Percentiles rank a stretch among this genome's conserved stretches.
phyloP scores from a whole-genome alignment of 106 monocot genomes.

The Allium cepa region DNA sequence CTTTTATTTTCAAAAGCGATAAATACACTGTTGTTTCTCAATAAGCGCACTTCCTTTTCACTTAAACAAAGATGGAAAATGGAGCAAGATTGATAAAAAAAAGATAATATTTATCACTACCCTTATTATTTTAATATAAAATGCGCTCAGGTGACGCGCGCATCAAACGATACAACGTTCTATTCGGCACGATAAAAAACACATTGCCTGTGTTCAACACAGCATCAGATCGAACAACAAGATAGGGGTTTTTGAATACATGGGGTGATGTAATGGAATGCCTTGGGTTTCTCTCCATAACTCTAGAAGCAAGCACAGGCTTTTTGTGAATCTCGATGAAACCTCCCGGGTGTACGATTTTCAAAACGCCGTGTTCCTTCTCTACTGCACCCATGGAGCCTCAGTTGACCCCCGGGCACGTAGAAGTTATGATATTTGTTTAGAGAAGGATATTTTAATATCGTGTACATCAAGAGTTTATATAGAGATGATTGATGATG shows the following conservation, averaged over 20 bases:
- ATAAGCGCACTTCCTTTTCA: too few relatives aligned
- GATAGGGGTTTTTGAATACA: constrained; percentile 2
- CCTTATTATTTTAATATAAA: neutral
- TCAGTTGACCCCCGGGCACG: neutral
- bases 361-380: constrained; percentile 1
- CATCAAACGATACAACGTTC: constrained; percentile 4
- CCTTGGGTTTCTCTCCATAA: constrained; percentile 8
- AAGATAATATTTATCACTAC: too few relatives aligned
- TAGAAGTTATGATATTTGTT: too few relatives aligned
- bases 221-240: neutral
- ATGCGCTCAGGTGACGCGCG: neutral
- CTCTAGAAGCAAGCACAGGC: constrained; percentile 2
- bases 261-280: constrained; percentile 1
- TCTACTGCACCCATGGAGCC: constrained; percentile 1
- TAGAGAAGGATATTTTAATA: too few relatives aligned
- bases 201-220: neutral
- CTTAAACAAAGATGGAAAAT: too few relatives aligned
- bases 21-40: too few relatives aligned
- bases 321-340: constrained; percentile 1
- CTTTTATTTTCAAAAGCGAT: too few relatives aligned
- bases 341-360: constrained; percentile 9
- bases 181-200: constrained; percentile 1
- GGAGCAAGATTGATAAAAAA: too few relatives aligned
- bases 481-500: too few relatives aligned
- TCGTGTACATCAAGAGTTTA: too few relatives aligned